phyloP scores from a whole-genome alignment of 768 basidiomycete species.

The Sarcodon sp. region DNA sequence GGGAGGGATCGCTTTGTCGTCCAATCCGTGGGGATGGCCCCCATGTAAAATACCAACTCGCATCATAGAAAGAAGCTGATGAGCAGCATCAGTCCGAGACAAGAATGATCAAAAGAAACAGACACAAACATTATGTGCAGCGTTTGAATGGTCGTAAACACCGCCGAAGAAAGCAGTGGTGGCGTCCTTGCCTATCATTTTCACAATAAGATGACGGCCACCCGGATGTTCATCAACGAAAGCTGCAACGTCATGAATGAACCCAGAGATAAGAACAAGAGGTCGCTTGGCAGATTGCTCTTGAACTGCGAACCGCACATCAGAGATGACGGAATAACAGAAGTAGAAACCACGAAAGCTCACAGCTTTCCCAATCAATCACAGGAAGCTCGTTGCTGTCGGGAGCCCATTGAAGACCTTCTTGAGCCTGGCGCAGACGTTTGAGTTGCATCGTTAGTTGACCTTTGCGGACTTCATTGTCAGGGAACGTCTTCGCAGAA shows the following conservation, averaged over 20 bases:
- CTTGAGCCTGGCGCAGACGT: conserved; percentile 68
- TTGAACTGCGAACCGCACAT: conserved; percentile 36
- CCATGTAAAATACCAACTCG: conserved; percentile 44
- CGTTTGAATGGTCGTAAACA: conserved; percentile 82
- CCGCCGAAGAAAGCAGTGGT: conserved; percentile 93
- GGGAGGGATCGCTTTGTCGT: conserved; percentile 35
- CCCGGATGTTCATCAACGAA: conserved; percentile 92
- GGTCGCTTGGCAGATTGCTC: conserved; percentile 71
- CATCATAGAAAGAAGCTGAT: conserved; percentile 42
- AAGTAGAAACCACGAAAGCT: conserved; percentile 12
- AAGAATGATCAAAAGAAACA: not conserved
- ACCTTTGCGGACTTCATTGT: conserved; percentile 73
- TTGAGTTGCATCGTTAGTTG: conserved; percentile 92
- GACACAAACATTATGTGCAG: conserved; percentile 63
- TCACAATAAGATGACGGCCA: conserved; percentile 71
- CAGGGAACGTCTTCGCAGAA: conserved; percentile 33
- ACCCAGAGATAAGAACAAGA: conserved; percentile 77
- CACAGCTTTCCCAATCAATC: conserved; percentile 80
- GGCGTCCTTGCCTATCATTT: conserved; percentile 82
- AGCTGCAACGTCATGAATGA: conserved; percentile 79
- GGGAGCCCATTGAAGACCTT: conserved; percentile 67
- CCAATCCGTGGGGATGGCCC: conserved; percentile 36
- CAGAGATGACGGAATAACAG: not conserved
- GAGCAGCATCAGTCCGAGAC: not conserved
- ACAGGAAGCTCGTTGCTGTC: conserved; percentile 67